A percentile compares a stretch with the other conserved stretches of the same genome.
Conservation (phyloP, 345 rosid genomes). For the Salix exigua region DNA sequence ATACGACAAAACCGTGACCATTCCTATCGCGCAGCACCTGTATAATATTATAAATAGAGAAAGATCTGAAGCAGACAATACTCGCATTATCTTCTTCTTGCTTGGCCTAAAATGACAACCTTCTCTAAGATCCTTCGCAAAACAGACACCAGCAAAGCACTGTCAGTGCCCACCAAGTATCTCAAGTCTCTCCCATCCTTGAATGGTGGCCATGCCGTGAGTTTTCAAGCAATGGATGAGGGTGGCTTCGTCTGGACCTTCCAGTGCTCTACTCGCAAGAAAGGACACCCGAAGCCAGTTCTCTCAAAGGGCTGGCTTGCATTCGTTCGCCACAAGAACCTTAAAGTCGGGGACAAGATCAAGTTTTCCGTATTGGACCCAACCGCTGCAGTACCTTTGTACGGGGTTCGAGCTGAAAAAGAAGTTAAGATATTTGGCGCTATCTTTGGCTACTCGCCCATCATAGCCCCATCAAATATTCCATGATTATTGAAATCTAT, state of each 20-base stretch:
- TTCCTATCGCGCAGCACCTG: too few species aligned
- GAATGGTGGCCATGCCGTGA: background rate
- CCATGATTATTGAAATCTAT: background rate
- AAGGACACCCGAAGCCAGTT: background rate
- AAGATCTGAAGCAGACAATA: too few species aligned
- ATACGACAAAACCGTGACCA: too few species aligned
- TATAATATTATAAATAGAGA: too few species aligned
- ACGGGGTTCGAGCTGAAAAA: background rate
- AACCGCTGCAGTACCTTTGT: background rate
- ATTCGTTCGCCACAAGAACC: background rate
- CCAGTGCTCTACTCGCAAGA: background rate
- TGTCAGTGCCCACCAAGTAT: background rate
- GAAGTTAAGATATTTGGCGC: background rate
- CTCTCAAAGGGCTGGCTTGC: conserved; percentile 13
- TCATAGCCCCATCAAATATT: background rate
- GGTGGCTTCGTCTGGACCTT: conserved; percentile 2
- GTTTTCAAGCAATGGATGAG: background rate
- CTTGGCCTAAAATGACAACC: too few species aligned
- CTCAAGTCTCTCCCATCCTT: background rate
- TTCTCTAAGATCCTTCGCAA: too few species aligned
- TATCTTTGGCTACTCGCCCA: background rate
- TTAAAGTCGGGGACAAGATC: background rate
- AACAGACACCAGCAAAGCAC: too few species aligned
- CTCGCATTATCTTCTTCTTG: too few species aligned
- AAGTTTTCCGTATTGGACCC: background rate